A percentile compares a stretch with the other conserved stretches of the same genome.
These are phyloP conservation scores for Gautieria morchelliformis DNA, from an alignment of 768 basidiomycete genomes.

Conservation along the genomic window DNA sequence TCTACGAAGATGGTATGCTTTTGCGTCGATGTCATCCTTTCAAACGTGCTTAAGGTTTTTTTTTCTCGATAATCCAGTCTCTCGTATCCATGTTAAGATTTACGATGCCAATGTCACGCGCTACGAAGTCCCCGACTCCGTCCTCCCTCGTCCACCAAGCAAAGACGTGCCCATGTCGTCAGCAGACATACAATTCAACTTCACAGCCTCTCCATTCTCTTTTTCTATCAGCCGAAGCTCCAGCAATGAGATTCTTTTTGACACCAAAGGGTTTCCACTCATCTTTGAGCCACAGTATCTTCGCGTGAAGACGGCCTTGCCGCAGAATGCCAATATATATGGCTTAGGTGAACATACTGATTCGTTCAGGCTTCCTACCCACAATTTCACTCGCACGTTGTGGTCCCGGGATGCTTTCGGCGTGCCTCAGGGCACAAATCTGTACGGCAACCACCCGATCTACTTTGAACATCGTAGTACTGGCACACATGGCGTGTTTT, in stretches of 20 bases:
- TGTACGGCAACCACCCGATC: slow-evolving; percentile 66
- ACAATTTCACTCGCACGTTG: slow-evolving; percentile 43
- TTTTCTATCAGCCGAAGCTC: slow-evolving; percentile 73
- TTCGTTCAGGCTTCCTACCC: slow-evolving; percentile 43
- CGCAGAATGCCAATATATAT: slow-evolving; percentile 61
- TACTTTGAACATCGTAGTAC: slow-evolving; percentile 64
- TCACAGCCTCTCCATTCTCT: slow-evolving; percentile 53
- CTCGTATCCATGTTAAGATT: slow-evolving; percentile 59
- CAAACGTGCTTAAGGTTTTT: background rate
- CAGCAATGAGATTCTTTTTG: slow-evolving; percentile 52
- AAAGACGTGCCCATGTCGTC: slow-evolving; percentile 26
- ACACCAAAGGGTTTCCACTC: slow-evolving; percentile 61
- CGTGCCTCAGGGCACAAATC: slow-evolving; percentile 60
- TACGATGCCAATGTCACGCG: slow-evolving; percentile 50
- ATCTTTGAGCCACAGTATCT: slow-evolving; percentile 78
- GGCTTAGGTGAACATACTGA: slow-evolving; percentile 68
- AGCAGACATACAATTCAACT: slow-evolving; percentile 58
- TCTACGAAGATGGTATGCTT: slow-evolving; percentile 50
- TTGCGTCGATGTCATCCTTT: slow-evolving; percentile 14
- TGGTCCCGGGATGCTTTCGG: slow-evolving; percentile 60
- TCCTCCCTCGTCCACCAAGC: slow-evolving; percentile 29
- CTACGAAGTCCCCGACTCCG: slow-evolving; percentile 53
- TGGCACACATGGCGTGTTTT: slow-evolving; percentile 66
- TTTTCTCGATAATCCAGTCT: background rate
- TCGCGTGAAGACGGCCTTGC: slow-evolving; percentile 64